Base-by-base conservation (phyloP, 768 basidiomycete species). In the Filobasidium floriforme region DNA sequence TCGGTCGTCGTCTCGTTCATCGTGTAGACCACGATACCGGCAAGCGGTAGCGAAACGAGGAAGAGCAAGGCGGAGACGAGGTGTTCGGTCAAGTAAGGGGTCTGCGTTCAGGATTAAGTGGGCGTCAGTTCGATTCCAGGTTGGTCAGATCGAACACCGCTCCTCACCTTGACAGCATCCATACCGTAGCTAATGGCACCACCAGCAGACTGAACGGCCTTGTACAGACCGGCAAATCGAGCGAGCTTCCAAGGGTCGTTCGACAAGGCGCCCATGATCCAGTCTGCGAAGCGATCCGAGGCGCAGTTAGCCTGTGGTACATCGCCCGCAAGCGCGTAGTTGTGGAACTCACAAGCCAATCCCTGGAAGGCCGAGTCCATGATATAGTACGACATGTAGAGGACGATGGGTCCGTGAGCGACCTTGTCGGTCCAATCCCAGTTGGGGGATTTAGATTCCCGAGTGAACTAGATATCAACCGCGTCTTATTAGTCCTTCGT, bases 231-330 rank as follows among this genome's bases (percentile, higher is more conserved):
- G 2, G 81, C 80, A 69, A 76, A 81, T 22, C 82, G 78, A 62
- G 82, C 82, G 57, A 82, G 79, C 44, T 69, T 77, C 75, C 81
- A 82, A 7, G 81, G 81, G 73, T 82, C 81, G 75, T 82, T 82
- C n/a, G 81, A 75, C 64, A 82, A 73, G 29, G 81, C 77, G 32
- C 77, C 73, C 80, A 81, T 81, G 73, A 79, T 57, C 65, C 65
- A 70, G 54, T 68, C 59, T 59, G 12, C 22, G 7, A n/a, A n/a
- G n/a, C n/a, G n/a, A n/a, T n/a, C n/a, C n/a, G n/a, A n/a, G n/a
- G n/a, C n/a, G n/a, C n/a, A n/a, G n/a, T n/a, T n/a, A n/a, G n/a
- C n/a, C n/a, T n/a, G n/a, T n/a, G n/a, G n/a, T n/a, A n/a, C n/a
- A n/a, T n/a, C 41, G n/a, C 61, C 9, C 54, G 22, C 22, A 40